Percentiles rank a stretch among this genome's conserved stretches.
Evolutionary conservation across 768 basidiomycete genomes (phyloP).

Genomic region (Dictyophora rubrovolvata): DNA sequence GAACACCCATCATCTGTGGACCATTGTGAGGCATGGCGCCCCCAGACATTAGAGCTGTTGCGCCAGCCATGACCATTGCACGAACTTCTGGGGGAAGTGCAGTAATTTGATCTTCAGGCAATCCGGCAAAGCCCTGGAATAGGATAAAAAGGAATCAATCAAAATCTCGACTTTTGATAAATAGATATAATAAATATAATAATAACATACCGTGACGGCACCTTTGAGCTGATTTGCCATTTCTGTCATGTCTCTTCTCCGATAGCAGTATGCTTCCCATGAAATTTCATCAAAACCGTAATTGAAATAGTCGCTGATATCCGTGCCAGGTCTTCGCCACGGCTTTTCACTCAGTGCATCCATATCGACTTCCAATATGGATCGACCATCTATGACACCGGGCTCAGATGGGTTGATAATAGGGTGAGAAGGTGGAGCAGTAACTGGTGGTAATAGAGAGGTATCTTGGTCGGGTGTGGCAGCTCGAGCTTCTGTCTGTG

Average conservation of each 20-base stretch:
- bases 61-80: slow-evolving; percentile 80
- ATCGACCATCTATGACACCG: slow-evolving; percentile 62
- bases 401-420: slow-evolving; percentile 56
- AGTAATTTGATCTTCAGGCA: slow-evolving; percentile 72
- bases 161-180: background rate
- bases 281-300: slow-evolving; percentile 97
- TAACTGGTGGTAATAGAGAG: slow-evolving; percentile 51
- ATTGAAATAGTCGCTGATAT: slow-evolving; percentile 97
- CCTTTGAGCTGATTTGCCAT: slow-evolving; percentile 70
- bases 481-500: slow-evolving; percentile 17
- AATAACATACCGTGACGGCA: slow-evolving; percentile 61
- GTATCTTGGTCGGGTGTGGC: slow-evolving; percentile 38
- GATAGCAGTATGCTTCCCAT: slow-evolving; percentile 88
- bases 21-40: slow-evolving; percentile 24
- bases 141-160: background rate
- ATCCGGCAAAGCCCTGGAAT: slow-evolving; percentile 65
- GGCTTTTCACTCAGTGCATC: slow-evolving; percentile 67
- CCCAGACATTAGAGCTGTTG: slow-evolving; percentile 66
- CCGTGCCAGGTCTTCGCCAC: slow-evolving; percentile 87
- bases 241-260: slow-evolving; percentile 72
- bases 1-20: slow-evolving; percentile 38
- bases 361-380: slow-evolving; percentile 79
- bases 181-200: too few relatives aligned
- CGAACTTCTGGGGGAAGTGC: slow-evolving; percentile 74
- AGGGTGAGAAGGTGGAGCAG: slow-evolving; percentile 74